These are phyloP conservation scores for Tetrapyrgos nigripes DNA, from an alignment of 1,284 basidiomycete genomes.

Conservation along the genomic window DNA sequence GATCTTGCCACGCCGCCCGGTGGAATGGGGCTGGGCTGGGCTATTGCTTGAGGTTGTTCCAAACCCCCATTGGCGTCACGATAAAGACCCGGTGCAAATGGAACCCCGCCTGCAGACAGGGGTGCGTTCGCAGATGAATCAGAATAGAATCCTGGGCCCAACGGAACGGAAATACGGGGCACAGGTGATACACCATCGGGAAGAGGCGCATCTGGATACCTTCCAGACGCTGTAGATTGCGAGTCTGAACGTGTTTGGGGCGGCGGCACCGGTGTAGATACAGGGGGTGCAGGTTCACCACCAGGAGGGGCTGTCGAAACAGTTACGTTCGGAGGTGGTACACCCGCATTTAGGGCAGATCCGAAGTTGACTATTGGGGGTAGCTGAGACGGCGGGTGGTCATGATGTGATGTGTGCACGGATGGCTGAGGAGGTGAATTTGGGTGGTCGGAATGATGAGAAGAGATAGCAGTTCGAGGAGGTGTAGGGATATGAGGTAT, in stretches of 20 bases:
- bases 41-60: not conserved
- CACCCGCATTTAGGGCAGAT: not conserved
- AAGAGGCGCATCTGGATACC: not conserved
- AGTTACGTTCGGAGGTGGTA: not conserved
- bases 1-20: conserved; percentile 1
- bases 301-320: not conserved
- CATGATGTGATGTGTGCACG: not conserved
- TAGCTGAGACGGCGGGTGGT: not conserved
- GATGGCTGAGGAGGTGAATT: not conserved
- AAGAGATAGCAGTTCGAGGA: not conserved
- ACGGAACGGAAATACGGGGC: not conserved
- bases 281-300: not conserved
- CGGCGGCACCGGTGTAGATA: not conserved
- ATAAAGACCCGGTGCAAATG: not conserved
- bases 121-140: not conserved
- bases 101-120: not conserved
- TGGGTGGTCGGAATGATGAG: not conserved
- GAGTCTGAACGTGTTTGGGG: not conserved
- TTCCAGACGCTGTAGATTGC: not conserved
- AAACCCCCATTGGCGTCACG: not conserved
- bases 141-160: not conserved
- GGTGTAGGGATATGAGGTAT: not conserved
- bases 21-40: conserved; percentile 10
- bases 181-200: not conserved
- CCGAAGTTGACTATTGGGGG: not conserved